These are phyloP conservation scores for Trapa incisa DNA, from an alignment of 345 rosid species.

Conservation along the genomic window DNA sequence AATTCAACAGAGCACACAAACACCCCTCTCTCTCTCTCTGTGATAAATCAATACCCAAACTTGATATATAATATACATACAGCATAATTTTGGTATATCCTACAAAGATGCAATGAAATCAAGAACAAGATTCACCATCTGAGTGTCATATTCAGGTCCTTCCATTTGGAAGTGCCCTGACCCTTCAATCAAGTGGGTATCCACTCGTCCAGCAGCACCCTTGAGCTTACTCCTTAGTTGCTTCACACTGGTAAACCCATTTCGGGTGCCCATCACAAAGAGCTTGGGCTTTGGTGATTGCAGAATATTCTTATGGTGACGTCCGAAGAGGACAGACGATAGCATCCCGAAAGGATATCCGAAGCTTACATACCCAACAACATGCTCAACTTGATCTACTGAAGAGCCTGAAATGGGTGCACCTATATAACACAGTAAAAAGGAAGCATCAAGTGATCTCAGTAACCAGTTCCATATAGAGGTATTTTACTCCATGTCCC, in stretches of 20 bases:
- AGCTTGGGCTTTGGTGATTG: slow-evolving; percentile 73
- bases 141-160: slow-evolving; percentile 71
- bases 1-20: no score
- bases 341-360: slow-evolving; percentile 83
- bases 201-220: slow-evolving; percentile 48
- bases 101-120: slow-evolving; percentile 48
- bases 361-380: slow-evolving; percentile 66
- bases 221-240: slow-evolving; percentile 77
- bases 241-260: slow-evolving; percentile 77
- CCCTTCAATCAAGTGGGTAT: slow-evolving; percentile 72
- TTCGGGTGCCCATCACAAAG: slow-evolving; percentile 88
- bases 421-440: slow-evolving; percentile 31
- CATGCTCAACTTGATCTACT: slow-evolving; percentile 59
- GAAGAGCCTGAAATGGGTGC: slow-evolving; percentile 96
- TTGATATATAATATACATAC: not conserved
- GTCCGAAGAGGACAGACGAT: slow-evolving; percentile 75
- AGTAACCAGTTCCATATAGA: no score
- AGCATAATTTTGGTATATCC: not conserved
- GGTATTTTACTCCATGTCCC: no score
- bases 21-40: not conserved
- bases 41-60: not conserved
- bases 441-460: not conserved
- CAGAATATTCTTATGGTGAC: slow-evolving; percentile 73
- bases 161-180: slow-evolving; percentile 93
- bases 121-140: slow-evolving; percentile 54